Conservation (phyloP, 345 rosid species). For the Boechera retrofracta region DNA sequence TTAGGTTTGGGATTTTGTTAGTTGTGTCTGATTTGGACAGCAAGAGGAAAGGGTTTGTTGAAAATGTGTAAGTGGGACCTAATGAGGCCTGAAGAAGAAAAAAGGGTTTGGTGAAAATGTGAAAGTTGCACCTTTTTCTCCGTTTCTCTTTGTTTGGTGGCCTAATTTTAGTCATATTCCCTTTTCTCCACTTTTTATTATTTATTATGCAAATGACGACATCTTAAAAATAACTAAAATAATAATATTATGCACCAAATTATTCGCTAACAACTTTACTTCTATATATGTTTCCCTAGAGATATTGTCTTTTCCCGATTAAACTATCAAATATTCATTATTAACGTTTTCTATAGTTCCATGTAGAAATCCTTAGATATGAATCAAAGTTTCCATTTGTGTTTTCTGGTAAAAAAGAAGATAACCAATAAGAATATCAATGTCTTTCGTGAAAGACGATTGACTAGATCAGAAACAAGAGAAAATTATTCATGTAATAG, state of each 20-base stretch:
- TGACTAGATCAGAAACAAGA: neutral
- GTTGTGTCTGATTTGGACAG: conserved; percentile 35
- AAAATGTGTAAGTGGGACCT: conserved; percentile 37
- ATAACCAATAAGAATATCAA: neutral
- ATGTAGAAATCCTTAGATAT: conserved; percentile 7
- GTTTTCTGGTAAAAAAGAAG: neutral
- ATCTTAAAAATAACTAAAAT: neutral
- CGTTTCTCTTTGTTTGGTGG: conserved; percentile 42
- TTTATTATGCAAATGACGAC: conserved; percentile 14
- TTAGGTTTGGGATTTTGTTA: conserved; percentile 35
- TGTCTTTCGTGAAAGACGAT: neutral
- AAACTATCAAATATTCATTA: conserved; percentile 27
- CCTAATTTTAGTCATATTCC: conserved; percentile 38
- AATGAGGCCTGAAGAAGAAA: conserved; percentile 10
- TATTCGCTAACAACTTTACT: conserved; percentile 22
- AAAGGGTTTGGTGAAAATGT: conserved; percentile 46
- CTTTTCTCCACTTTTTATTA: conserved; percentile 15
- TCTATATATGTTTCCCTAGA: neutral
- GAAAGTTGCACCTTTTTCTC: conserved; percentile 26
- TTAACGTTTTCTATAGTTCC: conserved; percentile 10
- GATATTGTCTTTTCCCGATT: conserved; percentile 15
- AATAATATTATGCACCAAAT: conserved; percentile 29
- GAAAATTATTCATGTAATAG: conserved; percentile 6
- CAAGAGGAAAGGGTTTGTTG: conserved; percentile 41
- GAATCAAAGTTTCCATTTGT: conserved; percentile 1